phyloP scores from a whole-genome alignment of 164 flowering plant genomes.

The Tinospora cordifolia region DNA sequence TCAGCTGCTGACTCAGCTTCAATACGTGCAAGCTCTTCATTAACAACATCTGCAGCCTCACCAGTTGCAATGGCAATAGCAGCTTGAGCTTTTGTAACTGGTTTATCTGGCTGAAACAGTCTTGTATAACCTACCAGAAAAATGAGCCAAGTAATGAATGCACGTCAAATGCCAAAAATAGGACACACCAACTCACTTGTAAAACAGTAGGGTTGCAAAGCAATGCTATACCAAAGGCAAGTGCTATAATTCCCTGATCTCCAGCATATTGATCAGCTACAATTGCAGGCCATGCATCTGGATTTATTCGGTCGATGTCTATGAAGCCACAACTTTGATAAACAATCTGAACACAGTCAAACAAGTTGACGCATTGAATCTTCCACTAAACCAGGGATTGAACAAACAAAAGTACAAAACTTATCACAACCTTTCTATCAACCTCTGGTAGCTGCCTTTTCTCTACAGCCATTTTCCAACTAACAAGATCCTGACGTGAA shows the following conservation, averaged over 20 bases:
- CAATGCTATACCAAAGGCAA: conserved; percentile 68
- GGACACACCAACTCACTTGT: background rate
- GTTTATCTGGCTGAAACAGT: conserved; percentile 90
- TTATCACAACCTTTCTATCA: conserved; percentile 56
- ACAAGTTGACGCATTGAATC: background rate
- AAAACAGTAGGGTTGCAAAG: conserved; percentile 1
- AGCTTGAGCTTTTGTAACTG: conserved; percentile 95
- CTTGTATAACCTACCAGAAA: conserved; percentile 67
- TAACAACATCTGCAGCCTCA: conserved; percentile 75
- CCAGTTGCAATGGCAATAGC: conserved; percentile 91
- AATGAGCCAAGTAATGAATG: background rate
- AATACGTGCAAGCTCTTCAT: conserved; percentile 93
- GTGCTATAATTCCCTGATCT: conserved; percentile 77
- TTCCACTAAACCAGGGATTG: conserved; percentile 4
- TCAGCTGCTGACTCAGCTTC: conserved; percentile 96
- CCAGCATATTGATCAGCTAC: conserved; percentile 77
- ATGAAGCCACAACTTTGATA: conserved; percentile 68
- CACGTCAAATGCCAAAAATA: background rate
- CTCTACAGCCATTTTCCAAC: conserved; percentile 94
- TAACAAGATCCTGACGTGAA: conserved; percentile 95
- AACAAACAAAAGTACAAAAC: background rate
- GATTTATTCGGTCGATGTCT: conserved; percentile 77
- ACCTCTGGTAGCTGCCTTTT: conserved; percentile 75
- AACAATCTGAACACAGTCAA: conserved; percentile 40
- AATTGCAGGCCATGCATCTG: conserved; percentile 96